Evolutionary conservation across 2,329 filamentous ascomycete genomes (phyloP).

Genomic region (Peltaster fructicola): DNA sequence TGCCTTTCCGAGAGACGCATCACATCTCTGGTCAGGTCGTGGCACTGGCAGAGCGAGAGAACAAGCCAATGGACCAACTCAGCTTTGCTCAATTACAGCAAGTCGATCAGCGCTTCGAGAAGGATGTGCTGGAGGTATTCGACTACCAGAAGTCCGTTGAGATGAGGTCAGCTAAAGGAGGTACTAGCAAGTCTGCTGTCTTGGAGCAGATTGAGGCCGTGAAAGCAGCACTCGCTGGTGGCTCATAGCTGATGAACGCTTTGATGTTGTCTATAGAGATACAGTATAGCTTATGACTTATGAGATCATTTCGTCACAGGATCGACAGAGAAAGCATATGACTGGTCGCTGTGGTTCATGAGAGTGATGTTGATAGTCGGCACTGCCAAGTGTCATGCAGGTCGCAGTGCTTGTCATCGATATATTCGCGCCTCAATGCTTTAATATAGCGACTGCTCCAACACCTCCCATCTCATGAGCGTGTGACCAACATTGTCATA

Average conservation of each 20-base stretch:
- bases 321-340: too few relatives aligned
- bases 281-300: too few relatives aligned
- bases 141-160: conserved; percentile 75
- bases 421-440: too few relatives aligned
- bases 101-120: conserved; percentile 51
- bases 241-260: conserved; percentile 3
- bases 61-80: conserved; percentile 52
- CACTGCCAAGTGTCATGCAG: too few relatives aligned
- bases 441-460: too few relatives aligned
- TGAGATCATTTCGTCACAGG: too few relatives aligned
- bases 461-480: too few relatives aligned
- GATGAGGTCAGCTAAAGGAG: conserved; percentile 56
- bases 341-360: too few relatives aligned
- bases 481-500: too few relatives aligned
- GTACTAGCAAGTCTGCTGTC: conserved; percentile 55
- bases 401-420: too few relatives aligned
- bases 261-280: too few relatives aligned
- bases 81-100: conserved; percentile 46
- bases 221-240: conserved; percentile 23
- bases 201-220: conserved; percentile 43
- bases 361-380: too few relatives aligned
- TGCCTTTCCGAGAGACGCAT: conserved; percentile 66
- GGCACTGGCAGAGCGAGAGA: conserved; percentile 49
- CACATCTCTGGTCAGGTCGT: conserved; percentile 60
- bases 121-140: conserved; percentile 53